These are phyloP conservation scores for Xylariaceae sp. DNA, from an alignment of 2,329 filamentous ascomycete genomes.

Conservation along the genomic window DNA sequence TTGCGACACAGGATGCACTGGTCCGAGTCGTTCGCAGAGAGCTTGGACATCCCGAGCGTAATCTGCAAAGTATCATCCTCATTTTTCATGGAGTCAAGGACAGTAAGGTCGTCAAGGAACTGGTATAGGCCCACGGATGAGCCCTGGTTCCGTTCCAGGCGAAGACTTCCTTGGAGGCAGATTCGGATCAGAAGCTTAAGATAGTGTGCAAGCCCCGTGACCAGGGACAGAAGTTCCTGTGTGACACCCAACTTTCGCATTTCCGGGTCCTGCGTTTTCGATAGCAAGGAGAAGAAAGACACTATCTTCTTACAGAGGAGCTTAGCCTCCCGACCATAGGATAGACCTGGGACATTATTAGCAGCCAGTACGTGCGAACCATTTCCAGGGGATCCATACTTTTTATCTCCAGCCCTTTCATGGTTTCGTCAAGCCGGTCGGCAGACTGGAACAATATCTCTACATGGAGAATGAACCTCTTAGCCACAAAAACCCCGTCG, in stretches of 20 bases:
- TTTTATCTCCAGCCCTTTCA: conserved; percentile 66
- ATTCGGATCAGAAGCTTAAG: conserved; percentile 96
- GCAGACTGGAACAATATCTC: conserved; percentile 87
- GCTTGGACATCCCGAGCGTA: conserved; percentile 57
- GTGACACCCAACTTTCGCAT: conserved; percentile 89
- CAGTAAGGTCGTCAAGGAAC: conserved; percentile 78
- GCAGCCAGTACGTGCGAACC: conserved; percentile 15
- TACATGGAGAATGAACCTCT: conserved; percentile 93
- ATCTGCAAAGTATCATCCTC: conserved; percentile 65
- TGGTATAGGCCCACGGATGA: conserved; percentile 69
- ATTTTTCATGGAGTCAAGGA: conserved; percentile 71
- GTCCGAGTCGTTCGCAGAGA: conserved; percentile 74
- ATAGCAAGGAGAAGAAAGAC: conserved; percentile 90
- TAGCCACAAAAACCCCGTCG: conserved; percentile 89
- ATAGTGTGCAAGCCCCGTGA: conserved; percentile 94
- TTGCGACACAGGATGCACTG: conserved; percentile 76
- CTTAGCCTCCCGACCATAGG: conserved; percentile 94
- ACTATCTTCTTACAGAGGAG: conserved; percentile 99
- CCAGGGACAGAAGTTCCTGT: conserved; percentile 93
- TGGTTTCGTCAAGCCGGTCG: conserved; percentile 73
- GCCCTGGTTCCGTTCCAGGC: conserved; percentile 78
- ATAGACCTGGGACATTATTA: conserved; percentile 57
- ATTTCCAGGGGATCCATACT: conserved; percentile 44
- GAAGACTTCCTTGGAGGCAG: conserved; percentile 86
- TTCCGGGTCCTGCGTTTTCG: conserved; percentile 90